Conservation (phyloP, 768 basidiomycete species). For the Serendipita vermifera region DNA sequence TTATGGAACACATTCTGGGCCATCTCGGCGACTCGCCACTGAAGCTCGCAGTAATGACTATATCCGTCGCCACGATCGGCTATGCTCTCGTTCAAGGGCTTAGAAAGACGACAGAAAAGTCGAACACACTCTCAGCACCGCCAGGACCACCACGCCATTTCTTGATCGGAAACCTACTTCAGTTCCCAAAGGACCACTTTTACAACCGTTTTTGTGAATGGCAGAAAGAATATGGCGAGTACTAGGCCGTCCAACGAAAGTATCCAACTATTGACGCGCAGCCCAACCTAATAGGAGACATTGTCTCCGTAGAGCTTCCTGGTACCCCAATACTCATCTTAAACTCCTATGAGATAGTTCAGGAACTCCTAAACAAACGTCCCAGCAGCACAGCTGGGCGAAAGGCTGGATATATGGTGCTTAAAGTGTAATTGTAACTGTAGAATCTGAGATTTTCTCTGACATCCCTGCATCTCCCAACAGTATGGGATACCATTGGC, state of each 20-base stretch:
- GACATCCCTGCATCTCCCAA: neutral
- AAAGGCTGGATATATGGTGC: neutral
- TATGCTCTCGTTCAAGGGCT: too few relatives aligned
- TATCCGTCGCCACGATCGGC: too few relatives aligned
- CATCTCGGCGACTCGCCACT: too few relatives aligned
- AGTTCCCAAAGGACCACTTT: neutral
- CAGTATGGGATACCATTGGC: neutral
- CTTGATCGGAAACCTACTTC: neutral
- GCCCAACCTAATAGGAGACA: neutral
- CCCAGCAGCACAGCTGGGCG: neutral
- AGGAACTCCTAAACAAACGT: neutral
- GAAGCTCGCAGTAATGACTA: too few relatives aligned
- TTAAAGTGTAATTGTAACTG: neutral
- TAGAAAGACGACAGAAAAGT: too few relatives aligned
- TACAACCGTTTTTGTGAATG: neutral
- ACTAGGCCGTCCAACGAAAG: too few relatives aligned
- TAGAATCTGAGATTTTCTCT: neutral
- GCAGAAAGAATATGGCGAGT: conserved; percentile 1
- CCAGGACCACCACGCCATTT: neutral
- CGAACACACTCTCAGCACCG: neutral
- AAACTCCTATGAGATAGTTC: neutral
- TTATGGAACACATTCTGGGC: too few relatives aligned
- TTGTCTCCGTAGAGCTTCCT: neutral
- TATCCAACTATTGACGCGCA: neutral
- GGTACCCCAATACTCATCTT: neutral